Percentiles rank a stretch among this genome's conserved stretches.
phyloP scores from a whole-genome alignment of 2,329 filamentous ascomycete genomes.

The Fusarium sp. region DNA sequence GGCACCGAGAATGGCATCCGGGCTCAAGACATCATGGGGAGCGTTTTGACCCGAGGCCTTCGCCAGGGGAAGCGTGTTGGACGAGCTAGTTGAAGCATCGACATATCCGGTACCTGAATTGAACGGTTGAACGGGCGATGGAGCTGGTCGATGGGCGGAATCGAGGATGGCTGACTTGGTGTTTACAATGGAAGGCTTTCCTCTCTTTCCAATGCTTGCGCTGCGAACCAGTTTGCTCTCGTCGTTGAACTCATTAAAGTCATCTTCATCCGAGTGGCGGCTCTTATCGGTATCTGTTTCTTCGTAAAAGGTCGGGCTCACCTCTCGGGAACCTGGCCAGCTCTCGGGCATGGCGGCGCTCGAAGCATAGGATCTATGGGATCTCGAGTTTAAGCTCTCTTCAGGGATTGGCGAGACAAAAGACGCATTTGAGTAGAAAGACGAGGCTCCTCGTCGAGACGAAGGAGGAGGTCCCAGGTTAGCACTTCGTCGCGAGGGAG shows the following conservation, averaged over 20 bases:
- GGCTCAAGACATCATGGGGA: constrained; percentile 47
- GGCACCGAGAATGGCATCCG: constrained; percentile 63
- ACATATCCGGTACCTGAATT: constrained; percentile 59
- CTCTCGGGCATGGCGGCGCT: constrained; percentile 78
- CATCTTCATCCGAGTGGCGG: constrained; percentile 55
- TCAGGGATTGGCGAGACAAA: constrained; percentile 83
- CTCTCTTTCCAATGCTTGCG: constrained; percentile 71
- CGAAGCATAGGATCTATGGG: constrained; percentile 76
- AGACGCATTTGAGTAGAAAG: constrained; percentile 74
- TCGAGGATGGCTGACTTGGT: constrained; percentile 39
- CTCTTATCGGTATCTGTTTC: constrained; percentile 61
- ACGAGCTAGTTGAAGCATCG: constrained; percentile 61
- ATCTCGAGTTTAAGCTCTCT: constrained; percentile 69
- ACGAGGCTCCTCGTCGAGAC: constrained; percentile 69
- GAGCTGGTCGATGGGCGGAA: constrained; percentile 46
- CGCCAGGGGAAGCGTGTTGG: constrained; percentile 53
- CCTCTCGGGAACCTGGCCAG: constrained; percentile 65
- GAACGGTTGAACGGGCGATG: constrained; percentile 56
- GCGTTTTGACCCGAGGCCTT: constrained; percentile 30
- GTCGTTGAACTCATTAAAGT: constrained; percentile 64
- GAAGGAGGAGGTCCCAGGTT: constrained; percentile 71
- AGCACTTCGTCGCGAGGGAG: constrained; percentile 60
- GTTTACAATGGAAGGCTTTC: constrained; percentile 67
- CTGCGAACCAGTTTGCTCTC: constrained; percentile 70
- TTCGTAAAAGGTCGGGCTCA: constrained; percentile 62